Percentiles rank a stretch among this genome's conserved stretches.
Conservation (phyloP, 2,329 filamentous ascomycete species). For the Monilinia aucupariae region DNA sequence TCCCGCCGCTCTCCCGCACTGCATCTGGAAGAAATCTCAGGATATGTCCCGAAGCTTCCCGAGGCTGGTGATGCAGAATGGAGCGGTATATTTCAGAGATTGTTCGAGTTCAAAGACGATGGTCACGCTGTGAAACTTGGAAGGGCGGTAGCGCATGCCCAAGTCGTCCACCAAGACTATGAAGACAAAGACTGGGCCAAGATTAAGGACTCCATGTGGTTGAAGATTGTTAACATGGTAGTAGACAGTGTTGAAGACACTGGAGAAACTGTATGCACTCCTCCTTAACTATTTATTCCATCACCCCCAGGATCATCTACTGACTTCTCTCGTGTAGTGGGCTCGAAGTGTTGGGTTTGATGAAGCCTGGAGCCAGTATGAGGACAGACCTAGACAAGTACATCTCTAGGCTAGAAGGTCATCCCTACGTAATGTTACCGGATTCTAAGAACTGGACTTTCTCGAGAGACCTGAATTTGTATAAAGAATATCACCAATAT, state of each 20-base stretch:
- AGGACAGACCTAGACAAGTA: constrained; percentile 23
- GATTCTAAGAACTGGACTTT: neutral
- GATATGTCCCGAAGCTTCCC: constrained; percentile 48
- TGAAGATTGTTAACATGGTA: constrained; percentile 54
- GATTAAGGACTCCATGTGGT: constrained; percentile 55
- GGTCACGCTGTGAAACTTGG: constrained; percentile 76
- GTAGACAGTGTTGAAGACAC: constrained; percentile 54
- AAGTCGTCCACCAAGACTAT: constrained; percentile 45
- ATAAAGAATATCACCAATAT: neutral
- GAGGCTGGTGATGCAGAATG: constrained; percentile 29
- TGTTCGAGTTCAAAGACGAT: constrained; percentile 59
- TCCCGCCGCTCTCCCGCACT: constrained; percentile 60
- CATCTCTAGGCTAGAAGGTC: constrained; percentile 20
- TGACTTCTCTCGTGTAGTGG: constrained; percentile 43
- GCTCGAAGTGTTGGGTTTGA: constrained; percentile 58
- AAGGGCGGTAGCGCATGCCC: constrained; percentile 61
- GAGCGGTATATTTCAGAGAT: constrained; percentile 42
- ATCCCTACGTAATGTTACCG: neutral
- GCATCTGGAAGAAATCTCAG: constrained; percentile 50
- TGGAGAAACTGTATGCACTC: constrained; percentile 31
- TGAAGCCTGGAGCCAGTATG: constrained; percentile 54
- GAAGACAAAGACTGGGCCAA: constrained; percentile 45
- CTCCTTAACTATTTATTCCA: neutral
- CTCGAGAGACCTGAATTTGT: neutral
- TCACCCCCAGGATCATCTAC: neutral